Evolutionary conservation across 148 eudicot genomes (phyloP), one percentile per base, ranked within the genome.

Genomic region (Simmondsia chinensis): DNA sequence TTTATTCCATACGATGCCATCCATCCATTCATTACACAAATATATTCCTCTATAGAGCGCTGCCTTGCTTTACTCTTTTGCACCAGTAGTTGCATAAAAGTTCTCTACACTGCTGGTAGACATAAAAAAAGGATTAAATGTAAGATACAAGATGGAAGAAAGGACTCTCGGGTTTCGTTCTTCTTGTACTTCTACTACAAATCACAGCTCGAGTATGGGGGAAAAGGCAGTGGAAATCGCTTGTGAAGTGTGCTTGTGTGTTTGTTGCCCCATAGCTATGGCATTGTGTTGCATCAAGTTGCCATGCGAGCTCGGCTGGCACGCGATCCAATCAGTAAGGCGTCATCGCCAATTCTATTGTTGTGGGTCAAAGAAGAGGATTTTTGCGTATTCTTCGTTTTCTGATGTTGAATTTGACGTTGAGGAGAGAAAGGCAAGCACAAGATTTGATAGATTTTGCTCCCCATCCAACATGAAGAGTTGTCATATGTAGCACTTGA

Each of bases 291-390:
- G 35, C 10, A 12, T 66, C 34, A 66, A 57, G 56, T 14, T 53
- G 18, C 67, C 72, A 0, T 61, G 63, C 49, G 41, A 41, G 57
- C 17, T 60, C 2, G 77, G 72, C 22, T 43, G 60, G 57, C 46
- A 48, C 14, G 4, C 37, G 5, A 32, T 17, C 7, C 43, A 37
- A 28, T 42, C 15, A 16, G 53, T 25, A 3, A 40, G 7, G 24
- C 50, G 29, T 5, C 26, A 32, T n/a, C n/a, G n/a, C n/a, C n/a
- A n/a, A n/a, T n/a, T n/a, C 25, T 22, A 20, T 7, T 59, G 55
- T 36, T 55, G 70, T 41, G 39, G 47, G 6, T 41, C 59, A 25
- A 43, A 20, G 9, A 35, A 67, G 54, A 53, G 38, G 52, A 51
- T 46, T 13, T 70, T 40, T 29, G 61, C 66, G 1, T 42, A 26